Evolutionary conservation across 148 eudicot genomes (phyloP), one percentile per base, ranked within the genome.

Genomic region (Linanthus parryae): DNA sequence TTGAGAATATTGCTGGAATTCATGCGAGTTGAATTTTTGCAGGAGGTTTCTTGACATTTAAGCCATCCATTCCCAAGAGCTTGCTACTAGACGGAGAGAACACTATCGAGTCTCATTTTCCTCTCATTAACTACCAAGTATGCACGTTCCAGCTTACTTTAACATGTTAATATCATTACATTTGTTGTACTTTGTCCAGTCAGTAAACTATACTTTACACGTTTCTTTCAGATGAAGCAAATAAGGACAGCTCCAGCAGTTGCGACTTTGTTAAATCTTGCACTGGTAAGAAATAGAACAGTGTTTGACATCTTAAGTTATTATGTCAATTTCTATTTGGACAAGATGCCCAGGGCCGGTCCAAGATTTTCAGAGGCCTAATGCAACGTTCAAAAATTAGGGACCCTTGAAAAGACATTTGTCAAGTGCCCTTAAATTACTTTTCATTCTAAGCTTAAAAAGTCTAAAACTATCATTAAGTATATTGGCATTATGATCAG

Each of bases 31-130:
- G 39, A 29, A 46, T 49, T 53, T 51, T 36, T 64, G 75, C 90
- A 92, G 99, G 96, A 62, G 99, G 99, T 54, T 84, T 87, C 64
- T 57, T 92, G 64, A 68, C 96, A 39, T 87, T 92, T 62, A 92
- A 77, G 61, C 83, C 87, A 52, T 71, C 81, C 56, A 75, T 92
- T 58, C 99, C 99, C 1, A 92, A 78, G 82, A 73, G 52, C 53
- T 57, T 87, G 69, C 71, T 92, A 55, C 68, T 92, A 27, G 99
- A 84, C 20, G 96, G 96, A 48, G 72, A 65, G 61, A 90, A 92
- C 62, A 75, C 56, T 59, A 54, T 92, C 55, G 82, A 82, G 39
- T 64, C 99, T 55, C 99, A 92, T 74, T 92, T 92, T 43, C 48
- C 74, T 55, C 83, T 77, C 47, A 71, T 84, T 57, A 87, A 87